Evolutionary conservation across 2,329 filamentous ascomycete species (phyloP), one percentile per base, ranked within the genome.

Genomic region (Aaosphaeria arxii): DNA sequence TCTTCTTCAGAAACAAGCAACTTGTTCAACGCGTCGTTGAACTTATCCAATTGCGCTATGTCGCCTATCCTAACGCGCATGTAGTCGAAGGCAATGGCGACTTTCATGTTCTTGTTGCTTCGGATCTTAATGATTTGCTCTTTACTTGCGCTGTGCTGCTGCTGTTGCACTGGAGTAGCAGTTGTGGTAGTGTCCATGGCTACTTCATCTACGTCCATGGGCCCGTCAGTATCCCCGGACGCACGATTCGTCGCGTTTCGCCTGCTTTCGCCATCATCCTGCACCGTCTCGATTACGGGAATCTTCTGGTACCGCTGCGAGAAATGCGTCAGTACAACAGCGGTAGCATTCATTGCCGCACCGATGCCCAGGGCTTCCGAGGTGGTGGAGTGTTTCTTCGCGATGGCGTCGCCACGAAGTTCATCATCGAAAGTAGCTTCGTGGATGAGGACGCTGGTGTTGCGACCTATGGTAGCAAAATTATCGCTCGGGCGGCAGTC

Each of bases 401-500:
- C 88, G 30, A 80, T 66, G 4, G 94, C 94, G 61, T 96, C 91
- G 11, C 79, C 82, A 36, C 71, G 61, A 58, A 96, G 81, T 60
- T 94, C 89, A 64, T 96, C 89, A 58, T 94, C 89, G 64, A 99
- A 97, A 0, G 94, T 99, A 53, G 91, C 91, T 77, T 99, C 94
- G 74, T 99, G 94, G 47, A 99, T 83, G 5, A 96, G 82, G 5
- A 99, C 79, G 11, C 92, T 95, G 2, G 87, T 85, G 52, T 84
- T 85, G 41, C 75, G 74, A 41, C 89, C 95, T 44, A 92, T 87
- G 9, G 70, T 57, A 0, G 84, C 82, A 63, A 99, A 96, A 0
- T 73, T 64, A 2, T 73, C 61, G 0, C 57, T 61, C 2, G 94
- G 94, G 5, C 94, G 82, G 67, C 92, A 97, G 74, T 99, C 94